These are phyloP conservation scores for Nemania sp. DNA, from an alignment of 2,329 filamentous ascomycete genomes.

Conservation along the genomic window DNA sequence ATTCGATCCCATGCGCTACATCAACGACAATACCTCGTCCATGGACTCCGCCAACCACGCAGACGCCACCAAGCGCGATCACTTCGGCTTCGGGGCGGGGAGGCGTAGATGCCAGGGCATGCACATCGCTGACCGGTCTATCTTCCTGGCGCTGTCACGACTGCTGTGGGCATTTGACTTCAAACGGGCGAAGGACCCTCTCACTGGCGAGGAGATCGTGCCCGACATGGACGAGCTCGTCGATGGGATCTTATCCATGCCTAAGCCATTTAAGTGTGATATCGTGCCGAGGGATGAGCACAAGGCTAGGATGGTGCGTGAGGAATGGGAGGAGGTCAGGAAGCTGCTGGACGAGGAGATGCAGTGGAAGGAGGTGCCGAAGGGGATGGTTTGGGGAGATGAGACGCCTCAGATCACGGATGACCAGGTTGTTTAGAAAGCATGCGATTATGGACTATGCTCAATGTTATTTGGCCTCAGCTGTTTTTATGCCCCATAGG, in stretches of 20 bases:
- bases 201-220: neutral
- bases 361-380: neutral
- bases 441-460: too few relatives aligned
- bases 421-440: too few relatives aligned
- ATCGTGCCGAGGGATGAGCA: slow-evolving; percentile 1
- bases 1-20: slow-evolving; percentile 47
- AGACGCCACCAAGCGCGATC: slow-evolving; percentile 34
- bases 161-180: slow-evolving; percentile 52
- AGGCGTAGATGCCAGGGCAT: slow-evolving; percentile 53
- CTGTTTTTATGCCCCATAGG: too few relatives aligned
- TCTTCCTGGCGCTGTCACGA: slow-evolving; percentile 45
- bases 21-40: slow-evolving; percentile 28
- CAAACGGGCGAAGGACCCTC: neutral
- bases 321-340: neutral
- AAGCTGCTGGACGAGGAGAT: neutral
- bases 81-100: slow-evolving; percentile 38
- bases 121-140: slow-evolving; percentile 39
- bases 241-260: slow-evolving; percentile 6
- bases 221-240: slow-evolving; percentile 3
- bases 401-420: too few relatives aligned
- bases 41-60: slow-evolving; percentile 40
- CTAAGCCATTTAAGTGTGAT: slow-evolving; percentile 1
- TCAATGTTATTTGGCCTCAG: too few relatives aligned
- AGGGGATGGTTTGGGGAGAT: neutral
- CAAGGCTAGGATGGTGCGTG: neutral